Percentiles rank a stretch among this genome's conserved stretches.
Conservation (phyloP, 139 green algal genomes). For the Chlorella sorokiniana region DNA sequence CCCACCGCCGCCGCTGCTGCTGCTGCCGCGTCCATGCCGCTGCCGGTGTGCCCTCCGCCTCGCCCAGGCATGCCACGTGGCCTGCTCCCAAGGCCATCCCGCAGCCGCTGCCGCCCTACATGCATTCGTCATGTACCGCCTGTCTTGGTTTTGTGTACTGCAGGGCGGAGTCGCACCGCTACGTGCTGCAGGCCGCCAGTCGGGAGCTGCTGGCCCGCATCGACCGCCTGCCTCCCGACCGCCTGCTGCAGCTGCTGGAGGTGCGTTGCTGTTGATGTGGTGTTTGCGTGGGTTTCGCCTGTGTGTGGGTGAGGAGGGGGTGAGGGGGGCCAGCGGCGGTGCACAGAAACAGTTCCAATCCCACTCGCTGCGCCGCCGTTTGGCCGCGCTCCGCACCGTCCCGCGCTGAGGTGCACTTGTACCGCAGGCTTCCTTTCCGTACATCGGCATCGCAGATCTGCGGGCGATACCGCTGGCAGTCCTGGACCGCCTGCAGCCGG, state of each 20-base stretch:
- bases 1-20: neutral
- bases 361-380: no score
- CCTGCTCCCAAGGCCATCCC: no score
- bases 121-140: neutral
- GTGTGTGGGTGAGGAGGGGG: neutral
- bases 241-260: conserved; percentile 51
- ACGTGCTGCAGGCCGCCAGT: conserved; percentile 61
- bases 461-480: conserved; percentile 63
- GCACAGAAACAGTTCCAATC: neutral
- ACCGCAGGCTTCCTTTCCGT: conserved; percentile 17
- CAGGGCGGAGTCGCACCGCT: conserved; percentile 61
- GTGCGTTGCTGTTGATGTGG: neutral
- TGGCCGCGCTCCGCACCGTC: no score
- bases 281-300: no score
- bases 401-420: no score
- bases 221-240: conserved; percentile 25
- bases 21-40: neutral
- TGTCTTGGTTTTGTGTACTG: neutral
- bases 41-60: no score
- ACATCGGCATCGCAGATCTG: conserved; percentile 66
- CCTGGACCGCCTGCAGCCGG: conserved; percentile 61
- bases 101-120: neutral
- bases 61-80: neutral
- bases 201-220: conserved; percentile 59
- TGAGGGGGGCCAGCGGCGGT: neutral